These are phyloP conservation scores for Solanum peruvianum DNA, from an alignment of 257 asterid genomes.

Conservation along the genomic window DNA sequence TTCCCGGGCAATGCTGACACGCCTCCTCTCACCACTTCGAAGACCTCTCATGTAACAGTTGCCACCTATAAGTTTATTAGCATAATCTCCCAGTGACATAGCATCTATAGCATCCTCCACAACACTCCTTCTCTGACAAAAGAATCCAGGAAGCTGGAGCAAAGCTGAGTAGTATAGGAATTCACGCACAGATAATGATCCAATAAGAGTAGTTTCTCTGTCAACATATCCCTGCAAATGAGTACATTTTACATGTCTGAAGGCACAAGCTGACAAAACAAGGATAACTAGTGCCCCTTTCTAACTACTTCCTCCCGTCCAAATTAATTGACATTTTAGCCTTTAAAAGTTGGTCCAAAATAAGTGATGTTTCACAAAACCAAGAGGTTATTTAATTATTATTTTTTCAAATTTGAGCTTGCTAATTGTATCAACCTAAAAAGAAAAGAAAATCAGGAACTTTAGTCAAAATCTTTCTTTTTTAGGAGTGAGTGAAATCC, in stretches of 20 bases:
- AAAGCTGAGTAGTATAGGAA: constrained; percentile 92
- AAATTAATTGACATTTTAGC: neutral
- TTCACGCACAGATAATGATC: constrained; percentile 93
- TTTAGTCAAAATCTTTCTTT: neutral
- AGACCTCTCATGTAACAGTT: constrained; percentile 93
- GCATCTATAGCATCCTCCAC: constrained; percentile 89
- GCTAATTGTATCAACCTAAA: neutral
- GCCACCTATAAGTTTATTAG: constrained; percentile 90
- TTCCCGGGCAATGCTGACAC: constrained; percentile 94
- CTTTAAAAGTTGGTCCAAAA: neutral
- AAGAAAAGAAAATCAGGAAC: neutral
- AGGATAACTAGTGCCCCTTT: neutral
- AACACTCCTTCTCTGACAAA: constrained; percentile 50
- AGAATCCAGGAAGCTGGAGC: constrained; percentile 95
- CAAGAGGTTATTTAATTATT: neutral
- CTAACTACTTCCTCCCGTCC: neutral
- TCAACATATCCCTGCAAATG: constrained; percentile 74
- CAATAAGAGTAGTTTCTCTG: constrained; percentile 83
- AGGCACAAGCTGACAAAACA: neutral
- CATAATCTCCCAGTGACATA: constrained; percentile 89
- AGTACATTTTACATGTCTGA: neutral
- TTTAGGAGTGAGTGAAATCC: neutral
- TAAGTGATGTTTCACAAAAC: neutral
- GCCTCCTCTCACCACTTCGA: constrained; percentile 85
- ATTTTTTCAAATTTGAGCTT: neutral